Evolutionary conservation across 2,329 filamentous ascomycete species (phyloP), one percentile per base, ranked within the genome.

Genomic region (Xylariaceae sp.): DNA sequence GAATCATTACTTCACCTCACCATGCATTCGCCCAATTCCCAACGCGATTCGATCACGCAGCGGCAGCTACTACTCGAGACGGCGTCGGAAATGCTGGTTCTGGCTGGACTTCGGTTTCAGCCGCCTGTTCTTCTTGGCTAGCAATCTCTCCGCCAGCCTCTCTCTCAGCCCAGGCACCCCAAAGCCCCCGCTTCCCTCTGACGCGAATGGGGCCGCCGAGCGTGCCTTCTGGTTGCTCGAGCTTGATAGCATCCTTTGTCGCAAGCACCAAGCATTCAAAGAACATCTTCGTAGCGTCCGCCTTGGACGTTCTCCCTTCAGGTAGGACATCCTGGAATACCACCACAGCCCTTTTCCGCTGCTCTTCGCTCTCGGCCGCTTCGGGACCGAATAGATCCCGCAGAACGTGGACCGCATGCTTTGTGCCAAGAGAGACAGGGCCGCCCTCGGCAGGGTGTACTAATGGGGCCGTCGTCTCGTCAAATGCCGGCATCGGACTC

Each of bases 241-340:
- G 91, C 76, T 96, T 96, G 76, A 99, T 90, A 23, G 95, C 95
- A 71, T 99, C 95, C 77, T 99, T 99, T 42, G 95, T 99, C 4
- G 93, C 95, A 45, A 99, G 82, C 2, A 99, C 95, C 20, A 99
- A 81, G 52, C 95, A 89, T 76, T 99, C 95, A 68, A 99, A 99
- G 79, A 99, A 99, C 92, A 99, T 97, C 81, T 97, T 97, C 43
- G 95, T 99, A 0, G 95, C 95, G 67, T 98, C 95, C 7, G 89
- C 89, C 73, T 91, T 90, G 63, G 84, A 91, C 0, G 93, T 93
- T 58, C 83, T 84, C 62, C 81, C 77, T 74, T 96, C 91, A 0
- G 95, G 95, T 32, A 97, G 82, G 46, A 99, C 82, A 55, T 96
- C 89, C 68, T 97, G 93, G 80, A 99, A 97, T 2, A 96, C 81